A percentile compares a stretch with the other conserved stretches of the same genome.
These are phyloP conservation scores for Coemansia aciculifera DNA, from an alignment of 192 early-diverging fungal genomes.

Conservation along the genomic window DNA sequence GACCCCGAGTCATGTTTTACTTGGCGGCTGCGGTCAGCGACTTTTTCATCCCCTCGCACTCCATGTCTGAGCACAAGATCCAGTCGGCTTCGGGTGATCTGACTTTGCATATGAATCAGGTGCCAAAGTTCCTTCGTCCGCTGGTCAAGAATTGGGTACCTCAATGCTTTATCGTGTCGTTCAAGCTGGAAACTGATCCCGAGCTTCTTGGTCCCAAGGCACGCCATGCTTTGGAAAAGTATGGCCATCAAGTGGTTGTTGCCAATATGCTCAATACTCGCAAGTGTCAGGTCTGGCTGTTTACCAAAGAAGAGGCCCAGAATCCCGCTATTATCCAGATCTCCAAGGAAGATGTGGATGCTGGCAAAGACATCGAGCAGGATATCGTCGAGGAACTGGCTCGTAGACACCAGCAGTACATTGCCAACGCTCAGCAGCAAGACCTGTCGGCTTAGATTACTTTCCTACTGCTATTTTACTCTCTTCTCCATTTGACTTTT, in stretches of 20 bases:
- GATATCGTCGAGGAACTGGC: slow-evolving; percentile 41
- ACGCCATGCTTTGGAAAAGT: slow-evolving; percentile 70
- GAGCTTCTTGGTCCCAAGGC: slow-evolving; percentile 80
- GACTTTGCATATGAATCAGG: slow-evolving; percentile 88
- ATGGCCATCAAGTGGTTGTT: slow-evolving; percentile 97
- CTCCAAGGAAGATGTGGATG: slow-evolving; percentile 19
- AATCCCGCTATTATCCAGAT: slow-evolving; percentile 26
- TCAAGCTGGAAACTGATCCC: slow-evolving; percentile 94
- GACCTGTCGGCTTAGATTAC: background rate
- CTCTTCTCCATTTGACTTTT: background rate
- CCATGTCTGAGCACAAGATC: slow-evolving; percentile 98
- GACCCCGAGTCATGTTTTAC: slow-evolving; percentile 85
- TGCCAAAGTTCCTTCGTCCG: slow-evolving; percentile 94
- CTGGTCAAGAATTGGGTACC: slow-evolving; percentile 92
- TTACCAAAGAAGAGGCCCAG: slow-evolving; percentile 23
- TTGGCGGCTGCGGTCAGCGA: slow-evolving; percentile 97
- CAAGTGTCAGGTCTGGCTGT: slow-evolving; percentile 77
- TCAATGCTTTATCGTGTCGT: slow-evolving; percentile 91
- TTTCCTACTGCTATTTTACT: background rate
- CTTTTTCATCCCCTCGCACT: slow-evolving; percentile 93
- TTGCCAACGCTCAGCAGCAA: background rate
- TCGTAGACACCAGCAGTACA: slow-evolving; percentile 27
- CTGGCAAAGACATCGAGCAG: slow-evolving; percentile 42
- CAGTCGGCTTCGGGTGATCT: slow-evolving; percentile 88
- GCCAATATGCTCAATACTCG: slow-evolving; percentile 89